A percentile compares a stretch with the other conserved stretches of the same genome.
Conservation (phyloP, 208 protist genomes). For the Wallacemonas sp. region DNA sequence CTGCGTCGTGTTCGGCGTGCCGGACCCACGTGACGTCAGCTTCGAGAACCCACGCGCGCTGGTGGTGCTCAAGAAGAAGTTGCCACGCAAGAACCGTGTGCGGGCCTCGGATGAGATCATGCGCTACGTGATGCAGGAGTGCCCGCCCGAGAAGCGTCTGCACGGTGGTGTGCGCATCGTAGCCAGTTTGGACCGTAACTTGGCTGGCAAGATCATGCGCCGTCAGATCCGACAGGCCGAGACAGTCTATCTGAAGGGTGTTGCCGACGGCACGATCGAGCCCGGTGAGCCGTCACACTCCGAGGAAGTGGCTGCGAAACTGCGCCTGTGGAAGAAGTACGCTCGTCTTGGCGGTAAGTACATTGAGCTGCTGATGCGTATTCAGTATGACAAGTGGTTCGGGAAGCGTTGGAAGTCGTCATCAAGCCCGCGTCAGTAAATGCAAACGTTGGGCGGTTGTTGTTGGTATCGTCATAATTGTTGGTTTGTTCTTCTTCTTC, state of each 20-base stretch:
- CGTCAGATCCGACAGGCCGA: conserved; percentile 42
- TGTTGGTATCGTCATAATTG: too few relatives aligned
- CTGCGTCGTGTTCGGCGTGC: conserved; percentile 67
- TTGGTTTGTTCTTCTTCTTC: conserved; percentile 13
- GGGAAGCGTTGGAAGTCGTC: conserved; percentile 1
- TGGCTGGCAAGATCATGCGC: conserved; percentile 80
- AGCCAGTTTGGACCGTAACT: conserved; percentile 64
- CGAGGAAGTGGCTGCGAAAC: background rate
- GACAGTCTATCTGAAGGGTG: conserved; percentile 34
- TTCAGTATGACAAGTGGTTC: conserved; percentile 13
- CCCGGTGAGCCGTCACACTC: background rate
- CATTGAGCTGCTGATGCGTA: conserved; percentile 7
- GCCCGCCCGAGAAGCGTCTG: conserved; percentile 77
- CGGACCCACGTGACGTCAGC: conserved; percentile 39
- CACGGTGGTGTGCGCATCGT: conserved; percentile 74
- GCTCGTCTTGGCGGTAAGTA: background rate
- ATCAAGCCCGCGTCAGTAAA: background rate
- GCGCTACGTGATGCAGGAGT: conserved; percentile 34
- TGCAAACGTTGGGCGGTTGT: too few relatives aligned
- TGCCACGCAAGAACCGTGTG: conserved; percentile 28
- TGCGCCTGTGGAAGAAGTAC: conserved; percentile 8
- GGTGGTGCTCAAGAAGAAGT: conserved; percentile 47
- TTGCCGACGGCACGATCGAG: conserved; percentile 4
- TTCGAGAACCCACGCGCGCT: conserved; percentile 78
- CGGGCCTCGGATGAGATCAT: conserved; percentile 47